These are phyloP conservation scores for Calonectria multiphialidica DNA, from an alignment of 2,329 filamentous ascomycete species.

Conservation along the genomic window DNA sequence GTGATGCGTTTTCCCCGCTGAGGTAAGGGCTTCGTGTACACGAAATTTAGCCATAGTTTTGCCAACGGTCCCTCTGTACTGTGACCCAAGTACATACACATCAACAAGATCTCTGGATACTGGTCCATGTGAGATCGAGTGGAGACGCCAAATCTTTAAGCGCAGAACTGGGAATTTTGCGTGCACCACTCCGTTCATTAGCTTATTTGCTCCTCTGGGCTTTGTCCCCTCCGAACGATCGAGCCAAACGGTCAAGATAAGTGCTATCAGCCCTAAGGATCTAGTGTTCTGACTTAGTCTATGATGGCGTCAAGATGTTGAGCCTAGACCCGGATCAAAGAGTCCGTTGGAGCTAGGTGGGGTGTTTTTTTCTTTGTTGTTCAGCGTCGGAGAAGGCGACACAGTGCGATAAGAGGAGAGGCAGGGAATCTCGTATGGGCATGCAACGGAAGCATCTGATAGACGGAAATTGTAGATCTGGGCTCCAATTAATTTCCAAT, in stretches of 20 bases:
- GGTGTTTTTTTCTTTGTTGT: background rate
- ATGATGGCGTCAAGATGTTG: background rate
- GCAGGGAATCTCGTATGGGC: background rate
- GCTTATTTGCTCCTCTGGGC: background rate
- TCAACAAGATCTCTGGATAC: background rate
- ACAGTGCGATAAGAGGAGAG: background rate
- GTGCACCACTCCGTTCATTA: background rate
- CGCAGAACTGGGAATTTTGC: background rate
- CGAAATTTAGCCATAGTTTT: background rate
- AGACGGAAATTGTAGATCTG: background rate
- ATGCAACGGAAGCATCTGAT: background rate
- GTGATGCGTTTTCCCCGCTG: too few species aligned
- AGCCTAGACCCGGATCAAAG: background rate
- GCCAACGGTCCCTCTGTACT: background rate
- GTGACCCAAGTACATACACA: too few species aligned
- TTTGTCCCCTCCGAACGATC: background rate
- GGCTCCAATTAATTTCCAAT: too few species aligned
- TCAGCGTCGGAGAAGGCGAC: background rate
- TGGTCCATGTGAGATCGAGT: background rate
- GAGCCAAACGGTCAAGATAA: background rate
- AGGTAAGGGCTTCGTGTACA: background rate
- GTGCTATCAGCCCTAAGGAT: background rate
- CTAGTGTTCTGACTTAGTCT: background rate
- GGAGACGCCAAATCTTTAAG: background rate
- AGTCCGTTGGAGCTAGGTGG: background rate